Percentiles rank a stretch among this genome's conserved stretches.
phyloP scores from a whole-genome alignment of 352 stramenopile genomes.

The Elongisporangium undulatum region DNA sequence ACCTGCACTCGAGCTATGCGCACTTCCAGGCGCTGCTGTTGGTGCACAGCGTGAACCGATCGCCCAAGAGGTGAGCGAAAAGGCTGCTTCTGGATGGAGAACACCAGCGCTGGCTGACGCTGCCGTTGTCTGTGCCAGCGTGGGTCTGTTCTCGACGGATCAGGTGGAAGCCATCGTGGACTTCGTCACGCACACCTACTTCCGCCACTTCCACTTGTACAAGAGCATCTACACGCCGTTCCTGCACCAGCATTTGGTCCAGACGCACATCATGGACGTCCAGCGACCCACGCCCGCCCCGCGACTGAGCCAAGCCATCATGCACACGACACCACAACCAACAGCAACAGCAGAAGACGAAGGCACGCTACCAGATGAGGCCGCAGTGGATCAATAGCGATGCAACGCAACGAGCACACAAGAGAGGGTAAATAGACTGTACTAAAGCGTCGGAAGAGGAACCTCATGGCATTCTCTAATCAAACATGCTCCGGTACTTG shows the following conservation, averaged over 20 bases:
- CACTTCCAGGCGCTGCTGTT: conserved; percentile 61
- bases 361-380: conserved; percentile 9
- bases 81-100: background rate
- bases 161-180: conserved; percentile 63
- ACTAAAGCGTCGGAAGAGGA: conserved; percentile 1
- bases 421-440: conserved; percentile 1
- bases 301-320: conserved; percentile 32
- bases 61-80: conserved; percentile 48
- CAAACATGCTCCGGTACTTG: conserved; percentile 73
- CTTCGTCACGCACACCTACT: conserved; percentile 77
- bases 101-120: background rate
- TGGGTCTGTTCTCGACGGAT: conserved; percentile 44
- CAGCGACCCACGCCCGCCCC: conserved; percentile 29
- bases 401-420: conserved; percentile 4
- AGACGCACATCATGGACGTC: conserved; percentile 38
- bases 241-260: conserved; percentile 43
- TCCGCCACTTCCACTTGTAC: conserved; percentile 76
- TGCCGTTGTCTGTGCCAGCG: conserved; percentile 21
- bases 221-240: conserved; percentile 76
- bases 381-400: background rate
- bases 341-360: background rate
- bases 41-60: conserved; percentile 61
- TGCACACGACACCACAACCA: conserved; percentile 19
- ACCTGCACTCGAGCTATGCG: conserved; percentile 46
- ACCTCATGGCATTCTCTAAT: conserved; percentile 43